Percentiles rank a stretch among this genome's conserved stretches.
phyloP scores from a whole-genome alignment of 495 filamentous ascomycete species.

The Podospora sp. region DNA sequence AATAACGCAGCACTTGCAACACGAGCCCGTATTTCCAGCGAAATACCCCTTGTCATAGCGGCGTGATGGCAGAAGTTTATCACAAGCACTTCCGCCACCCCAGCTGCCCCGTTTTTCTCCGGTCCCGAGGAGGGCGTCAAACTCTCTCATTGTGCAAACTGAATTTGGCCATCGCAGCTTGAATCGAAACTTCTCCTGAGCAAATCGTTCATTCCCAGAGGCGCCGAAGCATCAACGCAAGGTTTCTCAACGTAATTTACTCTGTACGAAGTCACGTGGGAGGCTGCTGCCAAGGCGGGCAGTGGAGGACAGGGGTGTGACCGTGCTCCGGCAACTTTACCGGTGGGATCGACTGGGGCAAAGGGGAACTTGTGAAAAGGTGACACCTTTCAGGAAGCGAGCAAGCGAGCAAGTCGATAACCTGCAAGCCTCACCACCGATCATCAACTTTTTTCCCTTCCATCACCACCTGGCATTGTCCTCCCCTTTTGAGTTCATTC shows the following conservation, averaged over 20 bases:
- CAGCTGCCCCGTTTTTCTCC: no score
- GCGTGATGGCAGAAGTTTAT: background rate
- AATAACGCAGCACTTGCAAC: background rate
- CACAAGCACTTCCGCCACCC: background rate
- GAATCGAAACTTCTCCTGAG: no score
- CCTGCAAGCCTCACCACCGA: background rate
- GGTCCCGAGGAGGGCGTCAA: no score
- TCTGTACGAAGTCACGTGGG: slow-evolving; percentile 7
- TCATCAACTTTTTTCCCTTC: slow-evolving; percentile 1
- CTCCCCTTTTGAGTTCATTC: background rate
- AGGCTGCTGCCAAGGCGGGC: slow-evolving; percentile 7
- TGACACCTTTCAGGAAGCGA: slow-evolving; percentile 39
- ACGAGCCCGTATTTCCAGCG: background rate
- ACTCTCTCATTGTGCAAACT: no score
- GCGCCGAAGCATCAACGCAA: background rate
- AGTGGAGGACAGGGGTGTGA: slow-evolving; percentile 1
- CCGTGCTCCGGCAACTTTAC: background rate
- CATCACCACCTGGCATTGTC: background rate
- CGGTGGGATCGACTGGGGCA: slow-evolving; percentile 25
- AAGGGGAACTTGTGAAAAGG: slow-evolving; percentile 38
- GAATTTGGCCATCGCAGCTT: no score
- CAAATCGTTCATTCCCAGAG: no score
- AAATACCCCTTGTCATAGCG: background rate
- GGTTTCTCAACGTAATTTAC: background rate
- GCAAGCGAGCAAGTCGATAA: background rate